Evolutionary conservation across 352 stramenopile genomes (phyloP), one percentile per base, ranked within the genome.

Genomic region (Saprolegnia diclina): DNA sequence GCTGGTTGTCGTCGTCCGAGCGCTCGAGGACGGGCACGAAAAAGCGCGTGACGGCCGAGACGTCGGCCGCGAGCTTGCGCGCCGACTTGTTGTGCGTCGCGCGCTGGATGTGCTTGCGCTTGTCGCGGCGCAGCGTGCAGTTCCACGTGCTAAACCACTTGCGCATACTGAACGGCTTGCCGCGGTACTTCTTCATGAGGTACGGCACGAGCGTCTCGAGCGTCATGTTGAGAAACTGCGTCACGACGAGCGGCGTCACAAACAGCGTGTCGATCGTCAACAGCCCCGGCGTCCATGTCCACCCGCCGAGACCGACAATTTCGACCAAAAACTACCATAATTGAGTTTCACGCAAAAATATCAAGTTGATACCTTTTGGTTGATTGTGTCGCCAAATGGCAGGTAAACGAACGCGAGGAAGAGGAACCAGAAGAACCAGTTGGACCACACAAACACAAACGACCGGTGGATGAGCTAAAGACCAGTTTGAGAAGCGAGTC

Each of bases 401-500:
- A 77, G 19, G 65, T 77, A 76, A 0, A 77, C 21, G 42, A 77
- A 77, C 10, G 73, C 69, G 26, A 77, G 44, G 46, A 72, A 72
- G 21, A 77, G 48, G 52, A 77, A 77, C 71, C 72, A 77, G 42
- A 72, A 76, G 46, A 77, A 77, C 67, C 68, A 74, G 46, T 77
- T 77, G n/a, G 65, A 42, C 73, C 73, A 77, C 19, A 77, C 65
- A 62, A 77, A 77, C 37, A 77, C 72, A 52, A 77, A 77, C 50
- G 45, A 65, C 13, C 71, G 73, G 38, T 73, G 71, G 29, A 76
- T 74, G 24, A 75, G 54, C 71, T 50, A 74, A 14, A 2, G 54
- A 22, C 29, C 32, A 32, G 42, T 74, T 44, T n/a, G 18, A 40
- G 45, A 18, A 52, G 24, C 46, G 46, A 29, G 24, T 54, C 21